phyloP scores from a whole-genome alignment of 176 grass and related monocot species.

The Oryza longistaminata region DNA sequence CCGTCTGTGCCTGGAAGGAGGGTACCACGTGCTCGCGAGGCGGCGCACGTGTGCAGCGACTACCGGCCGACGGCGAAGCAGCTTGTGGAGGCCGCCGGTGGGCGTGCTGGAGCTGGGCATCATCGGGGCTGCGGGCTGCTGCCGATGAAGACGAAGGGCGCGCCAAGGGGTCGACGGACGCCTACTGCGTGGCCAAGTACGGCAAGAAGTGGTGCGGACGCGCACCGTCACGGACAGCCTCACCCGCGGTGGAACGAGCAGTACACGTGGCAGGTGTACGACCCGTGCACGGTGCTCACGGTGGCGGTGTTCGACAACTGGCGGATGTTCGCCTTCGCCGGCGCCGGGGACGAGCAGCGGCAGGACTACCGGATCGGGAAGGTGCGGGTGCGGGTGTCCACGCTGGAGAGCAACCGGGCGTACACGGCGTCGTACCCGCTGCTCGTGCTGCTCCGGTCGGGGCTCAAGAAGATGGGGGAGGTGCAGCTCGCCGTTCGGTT shows the following conservation, averaged over 20 bases:
- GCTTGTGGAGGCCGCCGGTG: slow-evolving; percentile 86
- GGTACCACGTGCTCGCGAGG: slow-evolving; percentile 95
- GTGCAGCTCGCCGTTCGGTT: slow-evolving; percentile 93
- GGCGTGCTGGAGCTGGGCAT: slow-evolving; percentile 93
- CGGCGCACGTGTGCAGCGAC: slow-evolving; percentile 96
- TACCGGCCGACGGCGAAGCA: slow-evolving; percentile 95
- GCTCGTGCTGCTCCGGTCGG: slow-evolving; percentile 74
- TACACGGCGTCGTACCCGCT: slow-evolving; percentile 85
- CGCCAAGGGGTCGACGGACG: slow-evolving; percentile 86
- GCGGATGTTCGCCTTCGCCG: slow-evolving; percentile 69
- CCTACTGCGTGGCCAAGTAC: slow-evolving; percentile 97
- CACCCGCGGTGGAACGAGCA: slow-evolving; percentile 96
- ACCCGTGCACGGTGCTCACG: slow-evolving; percentile 91
- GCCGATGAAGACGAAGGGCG: slow-evolving; percentile 82
- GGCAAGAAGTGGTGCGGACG: slow-evolving; percentile 97
- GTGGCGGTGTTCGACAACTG: slow-evolving; percentile 97
- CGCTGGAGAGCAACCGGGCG: slow-evolving; percentile 79
- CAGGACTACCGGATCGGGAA: slow-evolving; percentile 92
- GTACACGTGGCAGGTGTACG: slow-evolving; percentile 99
- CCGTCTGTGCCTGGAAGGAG: slow-evolving; percentile 75
- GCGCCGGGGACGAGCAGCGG: slow-evolving; percentile 46
- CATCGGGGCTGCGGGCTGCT: slow-evolving; percentile 77
- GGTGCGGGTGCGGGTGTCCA: slow-evolving; percentile 85
- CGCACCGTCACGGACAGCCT: slow-evolving; percentile 85
- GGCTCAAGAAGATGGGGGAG: slow-evolving; percentile 97